Evolutionary conservation across 2,329 filamentous ascomycete genomes (phyloP).

Genomic region (Colletotrichum plurivorum): DNA sequence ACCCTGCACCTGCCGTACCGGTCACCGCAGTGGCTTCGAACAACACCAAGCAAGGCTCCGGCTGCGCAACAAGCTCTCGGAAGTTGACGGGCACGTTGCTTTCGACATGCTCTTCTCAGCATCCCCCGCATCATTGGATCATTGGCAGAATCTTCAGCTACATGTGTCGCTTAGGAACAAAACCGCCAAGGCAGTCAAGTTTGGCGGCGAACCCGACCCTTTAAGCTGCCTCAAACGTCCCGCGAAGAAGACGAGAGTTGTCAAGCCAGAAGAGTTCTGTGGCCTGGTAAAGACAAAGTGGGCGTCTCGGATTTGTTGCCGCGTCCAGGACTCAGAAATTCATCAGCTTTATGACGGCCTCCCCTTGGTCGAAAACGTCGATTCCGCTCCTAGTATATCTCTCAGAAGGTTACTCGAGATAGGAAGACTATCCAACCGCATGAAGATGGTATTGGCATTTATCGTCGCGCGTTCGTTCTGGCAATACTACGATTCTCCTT

Average conservation of each 20-base stretch:
- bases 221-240: neutral
- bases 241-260: neutral
- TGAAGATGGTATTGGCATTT: constrained; percentile 15
- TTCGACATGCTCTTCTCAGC: neutral
- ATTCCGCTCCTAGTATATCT: neutral
- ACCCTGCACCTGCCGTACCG: neutral
- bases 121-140: neutral
- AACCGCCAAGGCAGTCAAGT: neutral
- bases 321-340: neutral
- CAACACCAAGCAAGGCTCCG: neutral
- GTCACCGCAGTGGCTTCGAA: fast-evolving
- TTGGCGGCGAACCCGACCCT: neutral
- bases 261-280: neutral
- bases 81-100: neutral
- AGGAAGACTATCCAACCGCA: neutral
- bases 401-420: neutral
- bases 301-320: neutral
- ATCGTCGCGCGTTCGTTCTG: constrained; percentile 15
- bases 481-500: constrained; percentile 17
- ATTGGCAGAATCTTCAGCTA: neutral
- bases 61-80: neutral
- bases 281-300: neutral
- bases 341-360: neutral
- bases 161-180: neutral
- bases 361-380: neutral